Percentiles rank a stretch among this genome's conserved stretches.
Conservation (phyloP, 2,329 filamentous ascomycete genomes). For the Aspergillus pseudoglaucus region DNA sequence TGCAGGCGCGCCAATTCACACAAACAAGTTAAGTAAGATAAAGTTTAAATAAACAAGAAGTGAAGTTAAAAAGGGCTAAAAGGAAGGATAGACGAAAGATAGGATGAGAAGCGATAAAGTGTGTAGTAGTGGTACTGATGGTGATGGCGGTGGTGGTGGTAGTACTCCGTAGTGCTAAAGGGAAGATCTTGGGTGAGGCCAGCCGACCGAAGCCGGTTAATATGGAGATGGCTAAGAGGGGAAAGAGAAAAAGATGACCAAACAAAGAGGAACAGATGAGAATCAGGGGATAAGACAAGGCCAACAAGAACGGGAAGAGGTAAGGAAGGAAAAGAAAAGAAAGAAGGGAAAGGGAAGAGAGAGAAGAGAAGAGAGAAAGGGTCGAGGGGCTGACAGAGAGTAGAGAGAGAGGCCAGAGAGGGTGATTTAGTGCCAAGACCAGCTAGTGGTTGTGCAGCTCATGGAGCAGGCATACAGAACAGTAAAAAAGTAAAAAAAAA, state of each 20-base stretch:
- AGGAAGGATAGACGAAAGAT: neutral
- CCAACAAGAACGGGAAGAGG: neutral
- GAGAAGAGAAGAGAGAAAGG: slow-evolving; percentile 11
- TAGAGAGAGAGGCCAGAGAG: slow-evolving; percentile 11
- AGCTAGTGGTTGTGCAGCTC: slow-evolving; percentile 32
- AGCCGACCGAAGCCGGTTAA: too few species aligned
- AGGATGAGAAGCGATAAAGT: neutral
- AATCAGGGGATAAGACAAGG: neutral
- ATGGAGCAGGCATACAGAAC: slow-evolving; percentile 18
- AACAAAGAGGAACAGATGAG: slow-evolving; percentile 4
- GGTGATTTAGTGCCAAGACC: slow-evolving; percentile 25
- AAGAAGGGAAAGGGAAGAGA: slow-evolving; percentile 6
- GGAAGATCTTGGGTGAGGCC: too few species aligned
- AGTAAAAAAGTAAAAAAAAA: slow-evolving; percentile 19
- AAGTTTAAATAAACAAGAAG: neutral
- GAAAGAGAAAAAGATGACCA: slow-evolving; percentile 7
- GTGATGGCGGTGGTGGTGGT: too few species aligned
- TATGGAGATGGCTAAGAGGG: slow-evolving; percentile 1
- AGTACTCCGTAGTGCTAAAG: too few species aligned
- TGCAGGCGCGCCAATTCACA: neutral
- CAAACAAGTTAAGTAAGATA: neutral
- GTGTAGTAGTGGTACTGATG: too few species aligned
- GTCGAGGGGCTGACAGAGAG: slow-evolving; percentile 24
- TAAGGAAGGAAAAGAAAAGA: slow-evolving; percentile 6
- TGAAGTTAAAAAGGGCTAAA: neutral